These are phyloP conservation scores for Borealophlyctis nickersoniae DNA, from an alignment of 192 early-diverging fungal species.

Conservation along the genomic window DNA sequence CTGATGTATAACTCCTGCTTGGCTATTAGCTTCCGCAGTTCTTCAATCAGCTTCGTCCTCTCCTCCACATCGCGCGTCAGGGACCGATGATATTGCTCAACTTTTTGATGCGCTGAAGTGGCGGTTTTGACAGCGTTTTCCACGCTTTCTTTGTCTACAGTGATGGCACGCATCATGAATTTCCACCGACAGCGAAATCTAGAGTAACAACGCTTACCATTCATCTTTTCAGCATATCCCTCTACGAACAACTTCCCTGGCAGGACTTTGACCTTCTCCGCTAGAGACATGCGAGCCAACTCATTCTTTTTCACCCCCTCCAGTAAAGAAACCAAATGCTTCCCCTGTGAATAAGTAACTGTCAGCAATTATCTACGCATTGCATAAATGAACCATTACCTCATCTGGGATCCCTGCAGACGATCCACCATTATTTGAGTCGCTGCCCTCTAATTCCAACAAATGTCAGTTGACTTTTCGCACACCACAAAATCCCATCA, in stretches of 20 bases:
- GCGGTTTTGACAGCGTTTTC: no score
- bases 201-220: no score
- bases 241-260: background rate
- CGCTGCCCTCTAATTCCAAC: background rate
- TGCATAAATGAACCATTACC: no score
- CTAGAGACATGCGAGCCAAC: background rate
- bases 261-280: conserved; percentile 15
- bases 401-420: background rate
- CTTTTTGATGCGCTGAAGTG: no score
- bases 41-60: conserved; percentile 17
- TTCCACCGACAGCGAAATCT: no score
- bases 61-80: conserved; percentile 15
- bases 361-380: no score
- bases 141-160: no score
- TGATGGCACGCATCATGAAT: no score
- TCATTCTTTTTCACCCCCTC: background rate
- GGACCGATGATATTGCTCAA: conserved; percentile 12
- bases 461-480: background rate
- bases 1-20: background rate
- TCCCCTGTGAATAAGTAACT: no score
- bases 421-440: background rate
- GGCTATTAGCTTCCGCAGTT: conserved; percentile 24
- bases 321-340: background rate
- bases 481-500: background rate
- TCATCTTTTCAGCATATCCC: no score